These are phyloP conservation scores for Porpolomopsis calyptriformis DNA, from an alignment of 768 basidiomycete species.

Conservation along the genomic window DNA sequence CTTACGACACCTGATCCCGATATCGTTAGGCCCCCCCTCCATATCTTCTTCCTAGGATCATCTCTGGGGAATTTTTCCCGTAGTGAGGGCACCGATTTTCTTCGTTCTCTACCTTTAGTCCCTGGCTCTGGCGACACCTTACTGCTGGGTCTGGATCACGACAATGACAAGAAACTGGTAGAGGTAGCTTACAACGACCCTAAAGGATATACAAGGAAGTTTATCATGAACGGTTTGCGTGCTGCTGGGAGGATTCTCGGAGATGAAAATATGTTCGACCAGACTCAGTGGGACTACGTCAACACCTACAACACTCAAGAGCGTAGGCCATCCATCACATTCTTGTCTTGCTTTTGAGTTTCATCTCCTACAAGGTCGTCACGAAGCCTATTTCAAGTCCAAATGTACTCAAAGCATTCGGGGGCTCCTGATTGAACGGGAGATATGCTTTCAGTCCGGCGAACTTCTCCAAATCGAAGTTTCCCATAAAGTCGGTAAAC, in stretches of 20 bases:
- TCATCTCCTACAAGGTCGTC: constrained; percentile 44
- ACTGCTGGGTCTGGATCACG: constrained; percentile 84
- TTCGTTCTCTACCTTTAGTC: constrained; percentile 68
- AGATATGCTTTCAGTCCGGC: constrained; percentile 47
- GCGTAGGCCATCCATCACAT: constrained; percentile 12
- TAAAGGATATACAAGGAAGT: constrained; percentile 57
- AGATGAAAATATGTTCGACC: constrained; percentile 50
- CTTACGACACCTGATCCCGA: constrained; percentile 46
- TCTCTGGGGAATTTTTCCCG: constrained; percentile 86
- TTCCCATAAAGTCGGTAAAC: constrained; percentile 63
- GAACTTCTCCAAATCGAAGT: constrained; percentile 82
- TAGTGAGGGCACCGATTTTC: constrained; percentile 57
- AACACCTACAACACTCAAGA: constrained; percentile 34
- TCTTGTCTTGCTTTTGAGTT: constrained; percentile 2
- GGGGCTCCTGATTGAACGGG: constrained; percentile 34
- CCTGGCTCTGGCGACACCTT: constrained; percentile 71
- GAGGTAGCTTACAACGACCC: constrained; percentile 83
- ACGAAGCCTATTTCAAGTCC: constrained; percentile 78
- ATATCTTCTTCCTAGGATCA: constrained; percentile 86
- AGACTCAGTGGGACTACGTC: constrained; percentile 68
- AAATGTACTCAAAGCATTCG: constrained; percentile 45
- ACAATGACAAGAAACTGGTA: constrained; percentile 57
- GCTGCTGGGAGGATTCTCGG: constrained; percentile 62
- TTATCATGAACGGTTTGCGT: constrained; percentile 80
- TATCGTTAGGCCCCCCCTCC: constrained; percentile 42